Base-by-base conservation (phyloP, 225 moss, liverwort and hornwort species). In the Polytrichum formosum region DNA sequence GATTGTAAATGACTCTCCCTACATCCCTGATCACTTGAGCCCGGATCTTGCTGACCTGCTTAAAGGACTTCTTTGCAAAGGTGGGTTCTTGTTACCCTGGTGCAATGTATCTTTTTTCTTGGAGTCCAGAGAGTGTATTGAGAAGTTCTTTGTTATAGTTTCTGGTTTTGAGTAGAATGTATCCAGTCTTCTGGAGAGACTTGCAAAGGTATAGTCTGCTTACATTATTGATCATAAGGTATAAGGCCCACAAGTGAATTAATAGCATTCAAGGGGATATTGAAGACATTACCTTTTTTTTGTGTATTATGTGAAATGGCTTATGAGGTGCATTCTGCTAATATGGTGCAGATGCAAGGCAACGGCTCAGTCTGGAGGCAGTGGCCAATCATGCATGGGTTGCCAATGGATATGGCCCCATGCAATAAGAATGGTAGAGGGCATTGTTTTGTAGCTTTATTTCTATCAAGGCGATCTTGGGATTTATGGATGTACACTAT, bases 21-120 rank as follows among this genome's bases (percentile, higher is more conserved):
- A 83, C 75, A 83, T 85, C 78, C 94, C 98, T 20, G 82, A 68
- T 58, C 84, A 92, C 67, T 78, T 94, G 73, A 82, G 91, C 72
- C 84, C 91, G 69, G 85, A 86, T 69, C 86, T 99, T 56, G 81
- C 88, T 67, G 80, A 85, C 80, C 78, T 99, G 76, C 77, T 99
- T 55, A 71, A 64, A 25, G 87, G 88, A 46, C 79, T 99, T 55
- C 91, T 99, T 26, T 94, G 94, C 69, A 99, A 94, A 99, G 97
- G 97, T 97, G 31, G 55, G 74, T 62, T 29, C 22, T 20, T 71
- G 56, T 67, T 62, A 60, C 21, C 4, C 46, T 46, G 13, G 3
- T 16, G 4, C 13, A 46, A 4, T 46, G 4, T 46, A 13, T 13
- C 46, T 46, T 13, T 46, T 46, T 46, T 16, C 16, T 46, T 46